Conservation (phyloP, 192 early-diverging fungal genomes). For the Podila epicladia region DNA sequence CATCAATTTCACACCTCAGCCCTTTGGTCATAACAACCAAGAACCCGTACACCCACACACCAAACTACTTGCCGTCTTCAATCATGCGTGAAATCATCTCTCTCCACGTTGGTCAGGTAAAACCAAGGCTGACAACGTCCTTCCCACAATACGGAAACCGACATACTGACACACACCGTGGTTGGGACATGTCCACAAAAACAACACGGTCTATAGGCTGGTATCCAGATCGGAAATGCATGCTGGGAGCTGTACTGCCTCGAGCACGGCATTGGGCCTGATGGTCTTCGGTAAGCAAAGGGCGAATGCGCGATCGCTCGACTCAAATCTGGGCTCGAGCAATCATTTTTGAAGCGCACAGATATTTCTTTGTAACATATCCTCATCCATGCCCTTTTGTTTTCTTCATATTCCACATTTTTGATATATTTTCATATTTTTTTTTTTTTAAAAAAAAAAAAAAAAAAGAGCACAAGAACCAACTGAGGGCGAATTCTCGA, state of each 20-base stretch:
- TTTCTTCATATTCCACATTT: too few species aligned
- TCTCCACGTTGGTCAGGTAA: too few species aligned
- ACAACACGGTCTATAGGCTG: constrained; percentile 62
- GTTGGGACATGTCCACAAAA: neutral
- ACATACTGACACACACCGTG: neutral
- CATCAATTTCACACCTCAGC: neutral
- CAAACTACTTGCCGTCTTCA: neutral
- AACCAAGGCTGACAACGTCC: neutral
- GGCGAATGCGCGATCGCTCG: too few species aligned
- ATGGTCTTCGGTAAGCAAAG: constrained; percentile 75
- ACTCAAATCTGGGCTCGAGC: too few species aligned
- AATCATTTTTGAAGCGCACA: too few species aligned
- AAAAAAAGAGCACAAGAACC: constrained; percentile 70
- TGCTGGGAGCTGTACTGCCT: constrained; percentile 99
- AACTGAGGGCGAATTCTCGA: constrained; percentile 87
- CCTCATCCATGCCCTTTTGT: too few species aligned
- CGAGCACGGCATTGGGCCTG: constrained; percentile 98
- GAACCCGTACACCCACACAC: neutral
- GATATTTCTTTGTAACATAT: too few species aligned
- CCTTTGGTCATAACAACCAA: constrained; percentile 2
- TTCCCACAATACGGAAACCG: neutral
- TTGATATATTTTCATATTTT: too few species aligned
- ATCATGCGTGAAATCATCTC: too few species aligned
- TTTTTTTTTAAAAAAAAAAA: too few species aligned
- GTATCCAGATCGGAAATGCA: constrained; percentile 99